Percentiles rank a stretch among this genome's conserved stretches.
Evolutionary conservation across 75 land plant genomes (phyloP).

Genomic region (Azolla pinnata): DNA sequence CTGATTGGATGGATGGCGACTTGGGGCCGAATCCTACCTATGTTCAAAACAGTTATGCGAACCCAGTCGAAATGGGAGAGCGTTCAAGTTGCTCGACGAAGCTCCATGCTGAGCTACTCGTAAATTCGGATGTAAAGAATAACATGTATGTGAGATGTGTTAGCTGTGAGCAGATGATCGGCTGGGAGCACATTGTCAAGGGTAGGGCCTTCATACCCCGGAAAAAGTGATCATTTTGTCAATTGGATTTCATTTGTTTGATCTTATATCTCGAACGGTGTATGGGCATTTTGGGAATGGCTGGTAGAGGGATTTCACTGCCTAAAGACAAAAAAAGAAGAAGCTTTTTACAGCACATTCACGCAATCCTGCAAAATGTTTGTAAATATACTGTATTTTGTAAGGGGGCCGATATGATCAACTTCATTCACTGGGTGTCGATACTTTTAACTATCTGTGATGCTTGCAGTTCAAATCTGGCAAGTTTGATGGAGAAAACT

Average conservation of each 20-base stretch:
- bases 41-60: neutral
- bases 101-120: neutral
- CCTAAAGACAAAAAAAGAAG: neutral
- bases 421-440: too few relatives aligned
- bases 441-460: too few relatives aligned
- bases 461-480: too few relatives aligned
- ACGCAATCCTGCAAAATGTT: neutral
- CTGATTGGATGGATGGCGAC: constrained; percentile 5
- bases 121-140: neutral
- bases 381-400: neutral
- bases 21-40: neutral
- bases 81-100: neutral
- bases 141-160: constrained; percentile 2
- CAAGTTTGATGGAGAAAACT: too few relatives aligned
- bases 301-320: neutral
- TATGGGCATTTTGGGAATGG: neutral
- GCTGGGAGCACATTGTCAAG: constrained; percentile 6
- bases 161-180: neutral
- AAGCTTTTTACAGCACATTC: neutral
- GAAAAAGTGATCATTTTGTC: neutral
- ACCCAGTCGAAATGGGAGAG: neutral
- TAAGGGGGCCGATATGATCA: too few relatives aligned
- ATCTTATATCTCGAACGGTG: neutral
- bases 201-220: neutral
- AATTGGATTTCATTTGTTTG: neutral